Base-by-base conservation (phyloP, 441 rosid genomes). In the Rhodomyrtus psidioides region DNA sequence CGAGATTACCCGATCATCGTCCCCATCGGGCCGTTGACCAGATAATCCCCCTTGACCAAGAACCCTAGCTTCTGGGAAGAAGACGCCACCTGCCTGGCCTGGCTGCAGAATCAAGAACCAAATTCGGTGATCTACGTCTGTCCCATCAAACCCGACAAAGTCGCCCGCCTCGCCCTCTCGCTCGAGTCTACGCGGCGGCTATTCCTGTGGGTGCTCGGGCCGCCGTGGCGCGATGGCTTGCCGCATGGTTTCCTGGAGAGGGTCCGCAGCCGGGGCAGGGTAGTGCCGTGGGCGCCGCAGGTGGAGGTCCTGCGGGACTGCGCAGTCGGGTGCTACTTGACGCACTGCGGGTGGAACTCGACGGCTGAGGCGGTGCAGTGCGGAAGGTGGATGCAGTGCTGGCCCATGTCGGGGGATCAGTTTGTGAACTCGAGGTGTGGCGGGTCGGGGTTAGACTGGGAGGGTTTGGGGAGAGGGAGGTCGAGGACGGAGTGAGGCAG, bases 251-350 rank as follows among this genome's bases (percentile, higher is more conserved):
- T 79, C 51, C 1, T 87, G 12, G 91, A 93, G 23, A 91, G 92
- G 82, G 88, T 89, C 56, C 87, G 90, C 5, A 60, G 54, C 54
- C 92, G 86, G 86, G 98, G 96, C 1, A 93, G 88, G 86, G 83
- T 96, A 7, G 95, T 95, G 19, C 83, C 93, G 0, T 96, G 97
- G 99, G 94, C 96, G 1, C 97, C 96, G 0, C 99, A 96, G 24
- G 3, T 90, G 82, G 91, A 91, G 87, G 88, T 94, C 44, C 88
- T 96, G 86, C 83, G 84, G 27, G 94, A 93, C 84, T 46, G 84
- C 12, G 91, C 94, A 0, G 94, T 95, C 1, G 94, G 93, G 17
- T 92, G 93, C 58, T 94, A 84, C 62, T 83, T 95, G 9, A 94
- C 95, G 12, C 98, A 96, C 23, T 96, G 98, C 74, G n/a, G n/a